These are phyloP conservation scores for Hortiboletus campestris DNA, from an alignment of 768 basidiomycete genomes.

Conservation along the genomic window DNA sequence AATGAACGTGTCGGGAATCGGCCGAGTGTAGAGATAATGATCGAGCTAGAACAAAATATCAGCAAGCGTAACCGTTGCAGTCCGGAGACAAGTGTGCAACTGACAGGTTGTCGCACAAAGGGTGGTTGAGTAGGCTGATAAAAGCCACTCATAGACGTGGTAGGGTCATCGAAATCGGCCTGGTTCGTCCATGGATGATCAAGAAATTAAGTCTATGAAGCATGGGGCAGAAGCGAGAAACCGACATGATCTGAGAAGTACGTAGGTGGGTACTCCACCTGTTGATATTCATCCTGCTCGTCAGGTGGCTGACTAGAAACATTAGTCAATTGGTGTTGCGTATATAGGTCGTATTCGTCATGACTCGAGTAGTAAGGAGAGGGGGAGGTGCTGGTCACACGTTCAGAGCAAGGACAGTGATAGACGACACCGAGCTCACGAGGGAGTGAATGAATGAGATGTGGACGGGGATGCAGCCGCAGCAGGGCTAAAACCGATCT, in stretches of 20 bases:
- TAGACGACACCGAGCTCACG: slow-evolving; percentile 14
- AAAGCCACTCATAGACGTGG: slow-evolving; percentile 32
- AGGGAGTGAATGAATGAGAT: slow-evolving; percentile 31
- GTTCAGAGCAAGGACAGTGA: slow-evolving; percentile 6
- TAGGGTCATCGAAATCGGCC: slow-evolving; percentile 32
- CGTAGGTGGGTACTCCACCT: slow-evolving; percentile 16
- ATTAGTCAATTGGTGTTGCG: slow-evolving; percentile 6
- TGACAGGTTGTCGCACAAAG: slow-evolving; percentile 70
- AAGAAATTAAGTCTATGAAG: background rate
- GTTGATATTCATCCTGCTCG: slow-evolving; percentile 28
- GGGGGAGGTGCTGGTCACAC: slow-evolving; percentile 23
- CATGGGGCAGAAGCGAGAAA: slow-evolving; percentile 2
- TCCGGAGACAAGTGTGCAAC: slow-evolving; percentile 13
- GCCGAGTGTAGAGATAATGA: slow-evolving; percentile 87
- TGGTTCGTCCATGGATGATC: slow-evolving; percentile 13
- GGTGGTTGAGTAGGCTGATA: slow-evolving; percentile 41
- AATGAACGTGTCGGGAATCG: slow-evolving; percentile 55
- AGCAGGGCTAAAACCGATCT: slow-evolving; percentile 46
- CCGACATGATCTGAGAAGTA: slow-evolving; percentile 23
- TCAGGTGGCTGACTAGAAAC: slow-evolving; percentile 8
- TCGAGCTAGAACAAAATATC: slow-evolving; percentile 56
- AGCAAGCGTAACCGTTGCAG: background rate
- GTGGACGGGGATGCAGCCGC: slow-evolving; percentile 14
- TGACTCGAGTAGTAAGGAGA: slow-evolving; percentile 31
- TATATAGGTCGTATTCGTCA: slow-evolving; percentile 40